Evolutionary conservation across 768 basidiomycete species (phyloP).

Genomic region (Termitomyces titanicus): DNA sequence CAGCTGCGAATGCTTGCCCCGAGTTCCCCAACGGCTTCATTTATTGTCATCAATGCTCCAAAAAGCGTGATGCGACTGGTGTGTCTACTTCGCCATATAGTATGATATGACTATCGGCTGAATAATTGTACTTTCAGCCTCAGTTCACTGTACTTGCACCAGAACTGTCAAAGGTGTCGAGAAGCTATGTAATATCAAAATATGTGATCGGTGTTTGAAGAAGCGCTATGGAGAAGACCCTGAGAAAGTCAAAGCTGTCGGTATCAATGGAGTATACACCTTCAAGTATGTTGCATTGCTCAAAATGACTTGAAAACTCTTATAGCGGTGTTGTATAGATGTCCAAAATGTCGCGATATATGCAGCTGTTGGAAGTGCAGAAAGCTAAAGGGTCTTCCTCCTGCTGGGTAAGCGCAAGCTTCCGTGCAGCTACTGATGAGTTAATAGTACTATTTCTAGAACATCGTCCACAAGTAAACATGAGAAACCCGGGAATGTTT

Average conservation of each 20-base stretch:
- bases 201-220: conserved; percentile 63
- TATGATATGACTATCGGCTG: conserved; percentile 1
- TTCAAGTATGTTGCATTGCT: conserved; percentile 45
- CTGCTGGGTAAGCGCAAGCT: conserved; percentile 46
- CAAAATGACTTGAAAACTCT: not conserved
- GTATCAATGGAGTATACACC: conserved; percentile 29
- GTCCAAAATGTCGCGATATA: conserved; percentile 60
- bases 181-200: conserved; percentile 52
- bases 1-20: conserved; percentile 20
- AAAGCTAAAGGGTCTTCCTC: conserved; percentile 56
- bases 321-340: conserved; percentile 36
- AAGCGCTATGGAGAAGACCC: conserved; percentile 61
- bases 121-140: conserved; percentile 7
- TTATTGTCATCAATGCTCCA: conserved; percentile 72
- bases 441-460: not conserved
- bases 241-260: conserved; percentile 33
- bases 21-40: conserved; percentile 40
- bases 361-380: conserved; percentile 71
- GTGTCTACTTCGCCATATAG: conserved; percentile 16
- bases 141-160: conserved; percentile 32
- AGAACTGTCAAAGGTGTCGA: conserved; percentile 16
- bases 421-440: not conserved
- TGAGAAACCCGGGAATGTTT: not conserved
- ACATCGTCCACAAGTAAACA: not conserved
- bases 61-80: conserved; percentile 55